Evolutionary conservation across 345 rosid species (phyloP), one percentile per base, ranked within the genome.

Genomic region (Luvunga scandens): DNA sequence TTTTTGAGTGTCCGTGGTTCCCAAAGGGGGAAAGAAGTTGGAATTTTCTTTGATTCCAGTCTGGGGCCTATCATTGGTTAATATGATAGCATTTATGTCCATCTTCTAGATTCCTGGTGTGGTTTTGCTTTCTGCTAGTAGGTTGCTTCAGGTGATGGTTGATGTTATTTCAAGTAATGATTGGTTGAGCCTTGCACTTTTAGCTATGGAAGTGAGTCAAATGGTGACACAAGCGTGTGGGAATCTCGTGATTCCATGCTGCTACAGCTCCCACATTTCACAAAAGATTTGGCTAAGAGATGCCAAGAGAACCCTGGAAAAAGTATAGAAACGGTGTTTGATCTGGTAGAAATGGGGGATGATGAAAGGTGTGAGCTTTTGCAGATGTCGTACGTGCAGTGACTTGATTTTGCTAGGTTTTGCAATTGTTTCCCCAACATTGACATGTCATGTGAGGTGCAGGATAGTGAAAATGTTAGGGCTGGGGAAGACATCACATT

Each of bases 181-280:
- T 21, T 93, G 98, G 97, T 87, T 95, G 79, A 88, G 88, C 86
- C 97, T 89, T 83, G 96, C 98, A 34, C 90, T 95, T 66, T 84
- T 95, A 81, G 95, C 96, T 1, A 95, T 92, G 97, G 96, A 93
- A 83, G 89, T 89, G 68, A 92, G 94, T 88, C 98, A 95, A 82
- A 95, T 95, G 99, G 93, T 92, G 84, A 92, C 97, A 13, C 98
- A 95, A 76, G 93, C 79, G 89, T 93, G 90, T 93, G 99, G 99
- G 98, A 95, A 87, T n/a, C n/a, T n/a, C 91, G 93, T 33, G 97
- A 92, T 83, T 88, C 98, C 21, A 88, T 92, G 92, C 99, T 93
- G 74, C 83, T 92, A 61, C 96, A 93, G 89, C 93, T 95, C 76
- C 98, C 97, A n/a, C 93, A 95, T 82, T 93, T 91, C 83, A 89